Conservation (phyloP, 371 early-diverging fungal species). For the Zychaea mexicana region DNA sequence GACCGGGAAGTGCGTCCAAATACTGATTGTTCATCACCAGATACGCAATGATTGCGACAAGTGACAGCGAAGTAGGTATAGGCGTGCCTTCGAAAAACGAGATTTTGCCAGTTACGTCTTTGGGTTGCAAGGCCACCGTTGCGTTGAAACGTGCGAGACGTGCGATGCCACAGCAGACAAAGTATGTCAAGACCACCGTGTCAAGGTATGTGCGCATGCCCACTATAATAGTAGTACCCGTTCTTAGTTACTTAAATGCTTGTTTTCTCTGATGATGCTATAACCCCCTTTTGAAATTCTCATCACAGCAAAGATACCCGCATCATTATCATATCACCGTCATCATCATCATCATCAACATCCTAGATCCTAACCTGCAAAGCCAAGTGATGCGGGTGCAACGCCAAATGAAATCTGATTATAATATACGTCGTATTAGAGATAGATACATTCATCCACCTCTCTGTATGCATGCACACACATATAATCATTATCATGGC, state of each 20-base stretch:
- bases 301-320: too few species aligned
- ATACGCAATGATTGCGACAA: constrained; percentile 76
- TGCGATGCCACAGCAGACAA: constrained; percentile 89
- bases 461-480: too few species aligned
- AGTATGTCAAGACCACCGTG: constrained; percentile 75
- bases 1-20: constrained; percentile 51
- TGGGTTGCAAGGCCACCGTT: constrained; percentile 78
- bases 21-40: constrained; percentile 55
- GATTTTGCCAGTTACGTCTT: constrained; percentile 78
- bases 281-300: neutral
- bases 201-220: constrained; percentile 87
- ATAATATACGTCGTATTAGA: neutral
- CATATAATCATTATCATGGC: neutral
- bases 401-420: constrained; percentile 81
- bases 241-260: neutral
- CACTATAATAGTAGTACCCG: constrained; percentile 25
- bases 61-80: constrained; percentile 76
- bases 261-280: neutral
- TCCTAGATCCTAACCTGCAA: constrained; percentile 49
- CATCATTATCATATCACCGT: too few species aligned
- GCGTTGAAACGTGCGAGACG: constrained; percentile 90
- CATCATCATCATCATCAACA: too few species aligned
- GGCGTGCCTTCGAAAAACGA: constrained; percentile 91
- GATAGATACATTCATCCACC: neutral
- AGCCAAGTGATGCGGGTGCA: constrained; percentile 86